Evolutionary conservation across 2,329 filamentous ascomycete species (phyloP), one percentile per base, ranked within the genome.

Genomic region (Tolypocladium pustulatum): DNA sequence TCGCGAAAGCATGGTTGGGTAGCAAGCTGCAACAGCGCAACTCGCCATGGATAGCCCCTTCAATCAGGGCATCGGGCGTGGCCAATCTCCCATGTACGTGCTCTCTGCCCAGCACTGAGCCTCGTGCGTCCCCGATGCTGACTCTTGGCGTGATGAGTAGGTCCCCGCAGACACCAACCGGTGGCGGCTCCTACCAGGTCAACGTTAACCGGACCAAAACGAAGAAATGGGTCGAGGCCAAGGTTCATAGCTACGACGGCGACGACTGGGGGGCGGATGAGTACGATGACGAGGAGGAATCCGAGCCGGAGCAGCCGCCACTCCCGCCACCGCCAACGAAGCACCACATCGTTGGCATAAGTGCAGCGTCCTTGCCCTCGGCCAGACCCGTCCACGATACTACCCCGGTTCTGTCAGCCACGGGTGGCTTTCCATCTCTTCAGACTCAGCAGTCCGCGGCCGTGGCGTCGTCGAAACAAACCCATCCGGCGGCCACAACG

Each of bases 141-240:
- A 68, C 54, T n/a, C 36, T 41, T 46, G 17, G 27, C 13, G 34
- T 17, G n/a, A 30, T 52, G 10, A 8, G 38, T 53, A 72, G 70
- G 62, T 67, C 68, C 43, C 67, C 71, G 10, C 64, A 68, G 46
- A 67, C 71, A n/a, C 67, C 70, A 20, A 64, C 69, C 25, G 68
- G 65, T 57, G 68, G 64, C 60, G 70, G 65, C 59, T 67, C 73
- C 32, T 96, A 92, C 75, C 88, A 89, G 71, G 84, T 91, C 56
- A 95, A 96, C 71, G 86, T 97, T 55, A 93, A 90, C 74, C 86
- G 93, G 61, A 83, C 86, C 58, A 96, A 96, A 76, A 97, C 92
- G 58, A 89, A 87, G 74, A 96, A 96, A 82, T 97, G 93, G 93
- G 88, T 93, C 41, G 88, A 96, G 67, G 93, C 93, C 40, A 93